Evolutionary conservation across 345 rosid species (phyloP).

Genomic region (Eucalyptus melliodora): DNA sequence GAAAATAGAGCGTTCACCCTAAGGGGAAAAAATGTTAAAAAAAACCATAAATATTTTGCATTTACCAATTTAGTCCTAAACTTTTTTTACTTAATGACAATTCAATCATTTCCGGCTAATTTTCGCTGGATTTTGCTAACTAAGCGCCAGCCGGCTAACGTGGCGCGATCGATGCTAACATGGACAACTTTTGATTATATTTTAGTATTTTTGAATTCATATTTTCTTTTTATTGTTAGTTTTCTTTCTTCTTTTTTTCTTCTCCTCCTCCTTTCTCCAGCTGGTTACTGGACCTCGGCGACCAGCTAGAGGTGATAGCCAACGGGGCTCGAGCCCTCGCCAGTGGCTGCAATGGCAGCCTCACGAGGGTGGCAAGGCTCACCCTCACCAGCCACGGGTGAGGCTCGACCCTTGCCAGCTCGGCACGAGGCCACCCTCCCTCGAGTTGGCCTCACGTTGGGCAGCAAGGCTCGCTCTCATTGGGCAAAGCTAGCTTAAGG

Average conservation of each 20-base stretch:
- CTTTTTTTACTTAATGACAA: fast-evolving
- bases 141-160: fast-evolving
- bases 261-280: too few relatives aligned
- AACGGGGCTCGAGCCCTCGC: too few relatives aligned
- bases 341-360: fast-evolving
- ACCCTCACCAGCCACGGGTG: too few relatives aligned
- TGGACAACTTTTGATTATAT: fast-evolving
- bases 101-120: fast-evolving
- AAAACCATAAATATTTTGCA: conserved; percentile 12
- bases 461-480: too few relatives aligned
- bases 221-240: too few relatives aligned
- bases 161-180: fast-evolving
- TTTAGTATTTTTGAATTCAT: fast-evolving
- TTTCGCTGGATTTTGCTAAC: fast-evolving
- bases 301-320: fast-evolving
- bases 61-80: too few relatives aligned
- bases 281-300: fast-evolving
- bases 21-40: neutral
- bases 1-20: conserved; percentile 78
- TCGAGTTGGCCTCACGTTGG: fast-evolving
- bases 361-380: fast-evolving
- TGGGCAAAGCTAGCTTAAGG: too few relatives aligned
- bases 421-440: fast-evolving
- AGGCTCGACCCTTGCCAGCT: too few relatives aligned
- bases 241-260: too few relatives aligned